Conservation (phyloP, 2,329 filamentous ascomycete species). For the Escovopsis weberi region DNA sequence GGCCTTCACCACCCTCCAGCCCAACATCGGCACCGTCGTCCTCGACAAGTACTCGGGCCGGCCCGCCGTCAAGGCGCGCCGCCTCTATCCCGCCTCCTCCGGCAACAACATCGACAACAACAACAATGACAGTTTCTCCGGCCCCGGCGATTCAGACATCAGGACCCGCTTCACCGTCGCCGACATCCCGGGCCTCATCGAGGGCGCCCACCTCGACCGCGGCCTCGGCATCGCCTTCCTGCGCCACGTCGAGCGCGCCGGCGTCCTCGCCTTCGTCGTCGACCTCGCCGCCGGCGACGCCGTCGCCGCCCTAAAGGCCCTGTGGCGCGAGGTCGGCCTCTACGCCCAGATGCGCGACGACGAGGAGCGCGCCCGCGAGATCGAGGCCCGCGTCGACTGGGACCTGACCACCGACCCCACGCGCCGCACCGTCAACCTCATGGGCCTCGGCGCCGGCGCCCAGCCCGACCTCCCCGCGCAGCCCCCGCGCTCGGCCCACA, state of each 20-base stretch:
- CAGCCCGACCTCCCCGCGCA: background rate
- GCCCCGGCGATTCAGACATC: constrained; percentile 31
- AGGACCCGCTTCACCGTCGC: constrained; percentile 82
- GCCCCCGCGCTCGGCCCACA: constrained; percentile 28
- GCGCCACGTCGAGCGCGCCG: constrained; percentile 84
- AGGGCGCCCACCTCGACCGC: constrained; percentile 82
- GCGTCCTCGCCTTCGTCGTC: constrained; percentile 84
- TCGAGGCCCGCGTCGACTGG: constrained; percentile 41
- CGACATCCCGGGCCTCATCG: constrained; percentile 87
- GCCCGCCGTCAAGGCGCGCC: constrained; percentile 34
- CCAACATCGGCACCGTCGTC: constrained; percentile 91
- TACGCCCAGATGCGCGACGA: constrained; percentile 72
- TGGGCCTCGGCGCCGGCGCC: constrained; percentile 6
- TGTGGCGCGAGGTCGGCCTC: constrained; percentile 83
- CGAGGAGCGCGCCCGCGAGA: constrained; percentile 50
- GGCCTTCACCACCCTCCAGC: constrained; percentile 92
- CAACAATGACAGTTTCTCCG: constrained; percentile 24
- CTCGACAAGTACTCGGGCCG: constrained; percentile 75
- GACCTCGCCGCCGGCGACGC: constrained; percentile 72
- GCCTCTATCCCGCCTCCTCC: constrained; percentile 21
- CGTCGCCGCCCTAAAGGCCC: constrained; percentile 58
- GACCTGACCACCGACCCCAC: constrained; percentile 33
- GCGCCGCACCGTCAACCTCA: constrained; percentile 10
- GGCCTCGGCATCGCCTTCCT: constrained; percentile 86
- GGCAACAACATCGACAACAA: constrained; percentile 23